These are phyloP conservation scores for Aureobasidium subglaciale DNA, from an alignment of 2,329 filamentous ascomycete genomes.

Conservation along the genomic window DNA sequence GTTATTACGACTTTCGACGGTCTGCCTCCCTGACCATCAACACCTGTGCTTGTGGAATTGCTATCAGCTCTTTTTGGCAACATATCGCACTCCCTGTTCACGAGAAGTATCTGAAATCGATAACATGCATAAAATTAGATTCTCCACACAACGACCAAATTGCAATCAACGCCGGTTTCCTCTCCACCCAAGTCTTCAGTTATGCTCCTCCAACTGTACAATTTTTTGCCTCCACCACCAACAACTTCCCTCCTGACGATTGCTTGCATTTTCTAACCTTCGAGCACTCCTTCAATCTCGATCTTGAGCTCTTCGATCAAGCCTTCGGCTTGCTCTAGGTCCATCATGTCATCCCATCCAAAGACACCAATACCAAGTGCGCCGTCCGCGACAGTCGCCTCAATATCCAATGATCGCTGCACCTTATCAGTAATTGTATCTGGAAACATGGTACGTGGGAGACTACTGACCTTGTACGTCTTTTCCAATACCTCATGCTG, in stretches of 20 bases:
- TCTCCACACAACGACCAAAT: too few species aligned
- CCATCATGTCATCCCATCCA: slow-evolving; percentile 38
- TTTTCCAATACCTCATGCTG: slow-evolving; percentile 21
- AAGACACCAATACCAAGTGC: slow-evolving; percentile 49
- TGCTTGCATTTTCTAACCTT: too few species aligned
- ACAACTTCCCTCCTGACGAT: background rate
- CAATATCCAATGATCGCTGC: slow-evolving; percentile 49
- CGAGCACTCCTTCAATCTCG: slow-evolving; percentile 15
- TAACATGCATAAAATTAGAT: too few species aligned
- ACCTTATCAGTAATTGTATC: slow-evolving; percentile 18
- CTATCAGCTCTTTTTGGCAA: too few species aligned
- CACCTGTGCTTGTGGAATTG: too few species aligned
- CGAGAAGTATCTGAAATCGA: too few species aligned
- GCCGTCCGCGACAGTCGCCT: slow-evolving; percentile 45
- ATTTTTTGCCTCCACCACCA: background rate
- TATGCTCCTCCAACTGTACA: too few species aligned
- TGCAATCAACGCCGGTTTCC: too few species aligned
- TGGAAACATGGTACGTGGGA: background rate
- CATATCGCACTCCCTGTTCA: too few species aligned
- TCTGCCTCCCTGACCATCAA: too few species aligned
- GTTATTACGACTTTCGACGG: too few species aligned
- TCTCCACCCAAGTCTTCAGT: too few species aligned
- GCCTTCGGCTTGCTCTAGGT: slow-evolving; percentile 29
- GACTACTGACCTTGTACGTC: slow-evolving; percentile 34
- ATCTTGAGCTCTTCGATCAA: slow-evolving; percentile 22